These are phyloP conservation scores for Termitomyces sp. DNA, from an alignment of 768 basidiomycete genomes.

Conservation along the genomic window DNA sequence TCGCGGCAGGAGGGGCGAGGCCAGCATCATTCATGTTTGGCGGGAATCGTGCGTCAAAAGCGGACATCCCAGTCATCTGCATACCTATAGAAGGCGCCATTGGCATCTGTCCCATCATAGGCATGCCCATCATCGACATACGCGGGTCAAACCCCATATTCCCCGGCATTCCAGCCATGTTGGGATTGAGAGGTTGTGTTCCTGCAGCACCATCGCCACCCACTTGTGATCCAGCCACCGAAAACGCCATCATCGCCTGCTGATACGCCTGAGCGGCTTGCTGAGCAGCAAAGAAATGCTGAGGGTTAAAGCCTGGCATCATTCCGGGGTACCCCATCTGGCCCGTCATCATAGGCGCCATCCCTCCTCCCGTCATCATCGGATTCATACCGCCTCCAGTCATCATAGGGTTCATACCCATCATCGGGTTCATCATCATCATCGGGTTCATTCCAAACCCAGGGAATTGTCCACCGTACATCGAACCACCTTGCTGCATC, in stretches of 20 bases:
- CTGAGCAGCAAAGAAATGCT: slow-evolving; percentile 84
- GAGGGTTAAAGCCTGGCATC: slow-evolving; percentile 59
- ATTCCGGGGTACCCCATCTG: slow-evolving; percentile 56
- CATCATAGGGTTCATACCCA: slow-evolving; percentile 53
- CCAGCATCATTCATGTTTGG: slow-evolving; percentile 33
- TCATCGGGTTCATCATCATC: slow-evolving; percentile 58
- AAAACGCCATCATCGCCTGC: slow-evolving; percentile 84
- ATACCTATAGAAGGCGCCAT: slow-evolving; percentile 36
- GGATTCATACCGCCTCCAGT: slow-evolving; percentile 41
- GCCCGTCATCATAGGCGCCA: slow-evolving; percentile 47
- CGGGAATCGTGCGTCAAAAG: slow-evolving; percentile 57
- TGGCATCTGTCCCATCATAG: slow-evolving; percentile 48
- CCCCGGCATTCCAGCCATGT: slow-evolving; percentile 49
- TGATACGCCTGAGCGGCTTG: slow-evolving; percentile 87
- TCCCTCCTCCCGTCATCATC: slow-evolving; percentile 50
- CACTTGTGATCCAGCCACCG: slow-evolving; percentile 67
- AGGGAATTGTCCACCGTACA: slow-evolving; percentile 58
- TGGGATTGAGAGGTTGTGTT: slow-evolving; percentile 42
- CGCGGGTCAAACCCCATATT: slow-evolving; percentile 56
- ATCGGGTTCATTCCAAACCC: slow-evolving; percentile 73
- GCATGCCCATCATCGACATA: slow-evolving; percentile 81
- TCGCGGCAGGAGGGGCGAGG: slow-evolving; percentile 33
- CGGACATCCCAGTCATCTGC: slow-evolving; percentile 64
- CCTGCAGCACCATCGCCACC: slow-evolving; percentile 55
- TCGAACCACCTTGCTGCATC: slow-evolving; percentile 74